A percentile compares a stretch with the other conserved stretches of the same genome.
Evolutionary conservation across 257 asterid genomes (phyloP).

Genomic region (Orobanche coerulescens): DNA sequence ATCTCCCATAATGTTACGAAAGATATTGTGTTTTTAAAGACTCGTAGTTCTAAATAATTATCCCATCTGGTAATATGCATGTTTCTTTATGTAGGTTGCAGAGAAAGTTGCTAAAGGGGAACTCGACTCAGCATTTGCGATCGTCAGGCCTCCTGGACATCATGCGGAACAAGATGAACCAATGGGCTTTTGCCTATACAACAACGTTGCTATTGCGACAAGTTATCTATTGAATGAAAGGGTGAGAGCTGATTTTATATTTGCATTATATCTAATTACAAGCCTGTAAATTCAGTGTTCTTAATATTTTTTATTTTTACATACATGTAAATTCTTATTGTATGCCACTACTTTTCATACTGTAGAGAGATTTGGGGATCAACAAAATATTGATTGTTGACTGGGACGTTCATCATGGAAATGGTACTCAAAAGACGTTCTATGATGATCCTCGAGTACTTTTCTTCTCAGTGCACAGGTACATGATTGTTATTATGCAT

Average conservation of each 20-base stretch:
- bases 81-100: constrained; percentile 42
- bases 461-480: constrained; percentile 99
- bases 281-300: constrained; percentile 2
- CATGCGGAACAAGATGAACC: constrained; percentile 83
- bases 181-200: constrained; percentile 93
- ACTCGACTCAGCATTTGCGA: constrained; percentile 79
- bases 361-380: constrained; percentile 73
- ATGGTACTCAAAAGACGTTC: constrained; percentile 91
- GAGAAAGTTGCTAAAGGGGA: constrained; percentile 87
- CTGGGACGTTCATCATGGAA: constrained; percentile 99
- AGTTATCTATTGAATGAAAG: constrained; percentile 66
- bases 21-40: not conserved
- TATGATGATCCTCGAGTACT: constrained; percentile 84
- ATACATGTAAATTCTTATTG: constrained; percentile 8
- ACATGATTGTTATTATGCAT: not conserved
- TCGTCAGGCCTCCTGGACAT: constrained; percentile 98
- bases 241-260: constrained; percentile 41
- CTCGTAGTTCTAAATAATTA: not conserved
- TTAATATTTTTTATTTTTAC: not conserved
- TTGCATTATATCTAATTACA: constrained; percentile 15
- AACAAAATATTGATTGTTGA: constrained; percentile 80
- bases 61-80: not conserved
- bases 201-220: constrained; percentile 86
- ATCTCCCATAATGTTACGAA: not conserved
- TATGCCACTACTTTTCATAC: not conserved